phyloP scores from a whole-genome alignment of 1,284 basidiomycete genomes.

The Puccinia brachypodii region DNA sequence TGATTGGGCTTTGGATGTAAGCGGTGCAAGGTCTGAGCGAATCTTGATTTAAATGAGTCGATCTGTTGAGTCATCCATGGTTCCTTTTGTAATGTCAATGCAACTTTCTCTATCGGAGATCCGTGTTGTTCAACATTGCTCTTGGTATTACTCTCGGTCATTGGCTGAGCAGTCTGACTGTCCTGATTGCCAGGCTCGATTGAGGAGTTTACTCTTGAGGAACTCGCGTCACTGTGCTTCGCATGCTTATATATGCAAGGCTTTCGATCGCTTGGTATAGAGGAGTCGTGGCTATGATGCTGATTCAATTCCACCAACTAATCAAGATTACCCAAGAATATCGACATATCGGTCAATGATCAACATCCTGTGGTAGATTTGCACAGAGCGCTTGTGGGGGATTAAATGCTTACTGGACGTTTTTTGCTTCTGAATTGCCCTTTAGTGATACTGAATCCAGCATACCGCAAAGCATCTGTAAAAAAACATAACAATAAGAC shows the following conservation, averaged over 20 bases:
- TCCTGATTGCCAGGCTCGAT: neutral
- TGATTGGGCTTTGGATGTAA: slow-evolving; percentile 4
- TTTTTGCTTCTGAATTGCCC: neutral
- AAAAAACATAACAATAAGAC: neutral
- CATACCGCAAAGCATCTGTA: neutral
- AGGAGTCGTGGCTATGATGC: neutral
- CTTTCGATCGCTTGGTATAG: neutral
- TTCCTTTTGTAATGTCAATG: neutral
- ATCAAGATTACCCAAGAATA: neutral
- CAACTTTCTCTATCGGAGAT: neutral
- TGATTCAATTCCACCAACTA: neutral
- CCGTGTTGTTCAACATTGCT: too few species aligned
- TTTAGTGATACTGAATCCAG: neutral
- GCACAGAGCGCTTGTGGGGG: neutral
- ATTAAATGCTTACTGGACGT: neutral
- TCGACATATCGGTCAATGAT: neutral
- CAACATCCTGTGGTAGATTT: neutral
- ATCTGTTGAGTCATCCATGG: neutral
- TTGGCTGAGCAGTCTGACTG: neutral
- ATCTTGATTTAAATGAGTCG: neutral
- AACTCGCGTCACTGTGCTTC: neutral
- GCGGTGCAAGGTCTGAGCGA: neutral
- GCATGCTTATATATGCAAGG: neutral
- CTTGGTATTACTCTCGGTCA: neutral
- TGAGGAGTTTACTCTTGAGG: neutral